Base-by-base conservation (phyloP, 225 moss, liverwort and hornwort species). In the Physcomitrellopsis africana region DNA sequence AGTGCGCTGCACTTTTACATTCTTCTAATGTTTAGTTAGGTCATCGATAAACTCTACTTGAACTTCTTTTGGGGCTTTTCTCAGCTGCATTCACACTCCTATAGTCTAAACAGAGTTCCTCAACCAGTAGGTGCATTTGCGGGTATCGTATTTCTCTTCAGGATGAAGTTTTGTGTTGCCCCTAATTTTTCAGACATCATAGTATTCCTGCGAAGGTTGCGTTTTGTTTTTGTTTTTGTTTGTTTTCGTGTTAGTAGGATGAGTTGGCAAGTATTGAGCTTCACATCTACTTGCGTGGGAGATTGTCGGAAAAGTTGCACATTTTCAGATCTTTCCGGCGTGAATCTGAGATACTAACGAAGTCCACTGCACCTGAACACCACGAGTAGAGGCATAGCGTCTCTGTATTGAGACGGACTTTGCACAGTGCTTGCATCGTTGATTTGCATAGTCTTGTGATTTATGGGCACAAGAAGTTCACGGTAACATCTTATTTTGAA, bases 401-500 rank as follows among this genome's bases (percentile, higher is more conserved):
- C 52, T 67, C 32, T 66, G 14, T 67, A 3, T 66, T 13, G 45
- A 14, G 3, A 14, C 48, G 60, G 59, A 37, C 51, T 44, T 44
- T 76, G 17, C 27, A 9, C 60, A 17, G 4, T 37, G 7, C 4
- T 37, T 37, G 32, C 32, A 37, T 37, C 32, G 32, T 37, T 37
- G 32, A 37, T 37, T 16, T 67, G 43, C 46, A n/a, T 53, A 23
- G 48, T 83, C 44, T 72, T 72, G 65, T 19, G 68, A 63, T 76
- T 58, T 65, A 16, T 51, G 58, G 32, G 3, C 3, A 37, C 32
- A 37, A 52, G 16, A 37, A 58, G 46, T 46, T 15, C 53, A 8
- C 48, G 63, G 60, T 46, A 72, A 48, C 54, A 45, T 76, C 37
- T 27, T 51, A 17, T 27, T 73, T 16, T 44, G 15, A 57, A 57